Evolutionary conservation across 352 stramenopile genomes (phyloP).

Genomic region (Phytopythium boreale): DNA sequence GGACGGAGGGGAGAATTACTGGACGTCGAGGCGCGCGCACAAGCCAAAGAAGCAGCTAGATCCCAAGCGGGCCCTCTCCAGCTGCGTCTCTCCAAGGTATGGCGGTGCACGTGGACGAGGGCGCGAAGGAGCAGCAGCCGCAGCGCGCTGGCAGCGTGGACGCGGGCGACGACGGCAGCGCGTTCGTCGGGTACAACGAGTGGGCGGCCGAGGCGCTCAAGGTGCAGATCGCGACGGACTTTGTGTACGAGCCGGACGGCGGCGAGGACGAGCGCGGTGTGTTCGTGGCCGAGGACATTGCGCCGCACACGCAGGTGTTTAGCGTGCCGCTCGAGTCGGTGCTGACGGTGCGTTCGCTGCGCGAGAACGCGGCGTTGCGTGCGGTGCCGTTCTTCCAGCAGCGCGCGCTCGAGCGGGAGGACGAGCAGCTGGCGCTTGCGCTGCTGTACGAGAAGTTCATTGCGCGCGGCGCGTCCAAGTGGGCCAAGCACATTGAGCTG

Average conservation of each 20-base stretch:
- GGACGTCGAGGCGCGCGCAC: background rate
- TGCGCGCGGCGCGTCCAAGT: conserved; percentile 36
- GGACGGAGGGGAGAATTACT: background rate
- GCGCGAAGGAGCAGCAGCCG: no score
- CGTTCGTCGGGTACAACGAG: conserved; percentile 77
- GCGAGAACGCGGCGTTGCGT: conserved; percentile 26
- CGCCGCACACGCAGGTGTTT: conserved; percentile 67
- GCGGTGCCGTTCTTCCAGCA: conserved; percentile 51
- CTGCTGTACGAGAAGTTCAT: conserved; percentile 75
- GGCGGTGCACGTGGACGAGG: conserved; percentile 7
- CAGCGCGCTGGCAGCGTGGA: background rate
- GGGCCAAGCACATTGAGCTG: conserved; percentile 60
- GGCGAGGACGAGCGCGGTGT: conserved; percentile 53
- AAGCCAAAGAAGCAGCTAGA: background rate
- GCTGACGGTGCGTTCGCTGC: conserved; percentile 45
- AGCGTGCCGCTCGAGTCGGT: conserved; percentile 58
- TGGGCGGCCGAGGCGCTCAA: conserved; percentile 53
- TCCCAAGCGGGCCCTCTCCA: background rate
- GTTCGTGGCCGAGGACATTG: conserved; percentile 79
- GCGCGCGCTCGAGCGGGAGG: conserved; percentile 39
- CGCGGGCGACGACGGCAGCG: conserved; percentile 12
- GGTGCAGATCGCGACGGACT: conserved; percentile 67
- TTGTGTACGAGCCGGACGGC: conserved; percentile 70
- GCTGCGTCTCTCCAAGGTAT: background rate
- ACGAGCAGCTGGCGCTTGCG: conserved; percentile 63